Base-by-base conservation (phyloP, 371 early-diverging fungal genomes). In the Lichtheimia corymbifera region DNA sequence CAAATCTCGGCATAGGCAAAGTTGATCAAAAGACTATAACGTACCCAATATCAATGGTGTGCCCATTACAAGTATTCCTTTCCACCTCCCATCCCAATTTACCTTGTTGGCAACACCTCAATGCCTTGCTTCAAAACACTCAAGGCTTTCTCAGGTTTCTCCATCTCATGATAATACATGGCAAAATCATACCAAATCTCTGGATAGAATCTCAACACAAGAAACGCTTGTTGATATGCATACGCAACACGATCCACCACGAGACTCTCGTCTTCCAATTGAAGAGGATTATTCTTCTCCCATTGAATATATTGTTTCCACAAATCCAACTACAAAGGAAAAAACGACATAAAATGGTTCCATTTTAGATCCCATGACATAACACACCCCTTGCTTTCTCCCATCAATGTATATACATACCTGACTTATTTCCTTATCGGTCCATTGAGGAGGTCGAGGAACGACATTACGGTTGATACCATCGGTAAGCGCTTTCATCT, bases 241-340 rank as follows among this genome's bases (percentile, higher is more conserved):
- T 91, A 94, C 1, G 85, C 71, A 2, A 97, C 89, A 17, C 98
- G 87, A 12, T 88, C 83, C 18, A 81, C 71, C 5, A 95, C 62
- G 1, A 71, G 69, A 0, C 71, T 62, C 0, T 72, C 63, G 22
- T 91, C 91, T 40, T 91, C 93, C 27, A 95, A 61, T 13, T 83
- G 84, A 40, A 97, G 73, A 15, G 98, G 97, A 65, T 98, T 95
- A 15, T 84, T 76, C 57, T 81, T 83, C 72, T 98, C 98, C 97
- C 97, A 98, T 49, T 82, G 79, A 57, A 97, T 89, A 67, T 90
- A 94, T 14, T 82, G 72, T 63, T 92, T 93, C 97, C 96, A 96
- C 11, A 82, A 72, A 22, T 83, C 84, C 52, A 93, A 68, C 72
- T 86, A 74, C 17, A 44, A 28, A 20, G 3, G 6, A 25, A 59